Evolutionary conservation across 345 rosid species (phyloP), one percentile per base, ranked within the genome.

Genomic region (Xanthoceras sorbifolium): DNA sequence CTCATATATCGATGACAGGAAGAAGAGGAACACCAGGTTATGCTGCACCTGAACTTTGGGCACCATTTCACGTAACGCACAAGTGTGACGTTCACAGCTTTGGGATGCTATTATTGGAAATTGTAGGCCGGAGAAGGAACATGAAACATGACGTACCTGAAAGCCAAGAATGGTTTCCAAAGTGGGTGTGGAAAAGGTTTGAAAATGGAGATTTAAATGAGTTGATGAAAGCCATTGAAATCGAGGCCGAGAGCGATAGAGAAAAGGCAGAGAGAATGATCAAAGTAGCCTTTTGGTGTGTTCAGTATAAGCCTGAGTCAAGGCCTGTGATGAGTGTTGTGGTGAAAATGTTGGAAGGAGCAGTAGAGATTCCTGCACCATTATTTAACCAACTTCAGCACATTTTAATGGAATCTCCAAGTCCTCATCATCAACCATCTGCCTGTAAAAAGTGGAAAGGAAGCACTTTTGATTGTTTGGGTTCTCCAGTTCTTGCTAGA

Each of bases 271-370:
- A 66, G 65, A 77, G 80, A 25, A 84, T 84, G 86, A 38, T 64
- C 1, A 78, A 32, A 18, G 75, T 77, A 38, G 89, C 80, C 46
- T 31, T 84, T 2, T 68, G 46, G 67, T 86, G 89, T 57, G 65
- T 82, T 54, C 89, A 84, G 72, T 14, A 76, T 14, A 61, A 44
- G 22, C 81, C 87, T 0, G 83, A 82, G 25, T 64, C 79, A 0
- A 80, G 89, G 54, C 87, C 87, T 14, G 12, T 9, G 25, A 84
- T 79, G 85, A 82, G 87, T 66, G 26, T 50, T 29, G 85, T 79
- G 57, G 86, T 79, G 29, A 79, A 81, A 68, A 80, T 81, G 73
- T 62, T 83, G 71, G 82, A 86, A 31, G 89, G 86, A 25, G 72
- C 69, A 12, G 65, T 78, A 31, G 80, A 83, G 23, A 67, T 64